Percentiles rank a stretch among this genome's conserved stretches.
Evolutionary conservation across 257 asterid species (phyloP).

Genomic region (Gentiana dahurica): DNA sequence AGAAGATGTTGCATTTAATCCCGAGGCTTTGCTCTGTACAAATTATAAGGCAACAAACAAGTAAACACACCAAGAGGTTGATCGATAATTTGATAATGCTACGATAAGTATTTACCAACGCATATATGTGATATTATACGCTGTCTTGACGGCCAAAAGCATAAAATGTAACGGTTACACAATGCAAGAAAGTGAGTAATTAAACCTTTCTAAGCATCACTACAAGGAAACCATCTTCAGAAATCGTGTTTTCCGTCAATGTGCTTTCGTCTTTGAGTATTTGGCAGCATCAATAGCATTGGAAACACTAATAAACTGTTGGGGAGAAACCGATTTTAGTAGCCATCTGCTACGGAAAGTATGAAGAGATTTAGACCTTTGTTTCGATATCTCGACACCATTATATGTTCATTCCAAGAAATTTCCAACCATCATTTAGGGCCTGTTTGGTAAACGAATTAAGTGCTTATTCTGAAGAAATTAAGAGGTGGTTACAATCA

Average conservation of each 20-base stretch:
- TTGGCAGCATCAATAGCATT: conserved; percentile 5
- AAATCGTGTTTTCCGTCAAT: conserved; percentile 64
- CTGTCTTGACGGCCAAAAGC: background rate
- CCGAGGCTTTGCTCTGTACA: conserved; percentile 47
- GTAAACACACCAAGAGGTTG: background rate
- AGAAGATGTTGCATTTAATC: conserved; percentile 51
- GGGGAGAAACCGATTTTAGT: too few species aligned
- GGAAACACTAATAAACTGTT: too few species aligned
- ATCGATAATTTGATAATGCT: background rate
- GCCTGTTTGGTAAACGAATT: too few species aligned
- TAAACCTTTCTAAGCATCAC: conserved; percentile 94
- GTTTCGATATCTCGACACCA: too few species aligned
- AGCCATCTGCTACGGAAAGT: too few species aligned
- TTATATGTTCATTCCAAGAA: too few species aligned
- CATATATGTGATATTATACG: background rate
- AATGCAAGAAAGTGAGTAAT: background rate
- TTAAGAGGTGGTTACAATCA: too few species aligned
- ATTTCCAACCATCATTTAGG: too few species aligned
- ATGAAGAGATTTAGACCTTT: too few species aligned
- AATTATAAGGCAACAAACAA: conserved; percentile 8
- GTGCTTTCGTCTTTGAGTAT: conserved; percentile 82
- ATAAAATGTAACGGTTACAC: background rate
- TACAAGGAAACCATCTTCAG: conserved; percentile 91
- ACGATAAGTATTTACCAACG: background rate
- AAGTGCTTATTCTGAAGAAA: too few species aligned